Evolutionary conservation across 441 rosid species (phyloP).

Genomic region (Arabidopsis hybrid): DNA sequence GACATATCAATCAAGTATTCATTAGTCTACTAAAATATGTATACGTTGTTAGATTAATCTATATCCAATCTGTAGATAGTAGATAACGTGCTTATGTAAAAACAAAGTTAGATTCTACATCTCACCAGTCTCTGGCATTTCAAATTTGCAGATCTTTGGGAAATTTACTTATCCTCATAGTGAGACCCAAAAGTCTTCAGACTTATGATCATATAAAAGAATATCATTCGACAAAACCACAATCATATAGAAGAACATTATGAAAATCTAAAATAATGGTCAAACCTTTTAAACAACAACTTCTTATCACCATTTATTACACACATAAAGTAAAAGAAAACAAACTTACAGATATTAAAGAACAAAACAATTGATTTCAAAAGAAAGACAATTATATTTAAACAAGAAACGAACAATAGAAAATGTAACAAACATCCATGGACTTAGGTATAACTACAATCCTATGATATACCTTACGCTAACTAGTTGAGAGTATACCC

Average conservation of each 20-base stretch:
- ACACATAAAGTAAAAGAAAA: neutral
- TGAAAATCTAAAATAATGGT: neutral
- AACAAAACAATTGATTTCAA: slow-evolving; percentile 13
- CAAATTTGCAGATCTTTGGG: neutral
- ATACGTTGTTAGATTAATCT: neutral
- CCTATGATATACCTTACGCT: slow-evolving; percentile 26
- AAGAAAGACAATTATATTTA: neutral
- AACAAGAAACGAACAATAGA: neutral
- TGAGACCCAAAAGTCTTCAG: neutral
- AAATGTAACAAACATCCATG: slow-evolving; percentile 14
- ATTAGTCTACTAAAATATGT: neutral
- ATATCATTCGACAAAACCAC: neutral
- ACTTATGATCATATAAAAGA: neutral
- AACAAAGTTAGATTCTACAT: neutral
- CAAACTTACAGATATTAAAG: neutral
- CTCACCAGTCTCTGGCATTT: neutral
- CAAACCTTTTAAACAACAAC: neutral
- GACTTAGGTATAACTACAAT: neutral
- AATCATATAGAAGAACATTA: neutral
- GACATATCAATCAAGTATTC: neutral
- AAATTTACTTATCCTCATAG: no score
- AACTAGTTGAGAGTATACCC: slow-evolving; percentile 32
- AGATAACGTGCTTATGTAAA: neutral
- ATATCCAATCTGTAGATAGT: neutral
- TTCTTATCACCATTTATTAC: slow-evolving; percentile 13